These are phyloP conservation scores for Penicillium pulvis DNA, from an alignment of 495 filamentous ascomycete species.

Conservation along the genomic window DNA sequence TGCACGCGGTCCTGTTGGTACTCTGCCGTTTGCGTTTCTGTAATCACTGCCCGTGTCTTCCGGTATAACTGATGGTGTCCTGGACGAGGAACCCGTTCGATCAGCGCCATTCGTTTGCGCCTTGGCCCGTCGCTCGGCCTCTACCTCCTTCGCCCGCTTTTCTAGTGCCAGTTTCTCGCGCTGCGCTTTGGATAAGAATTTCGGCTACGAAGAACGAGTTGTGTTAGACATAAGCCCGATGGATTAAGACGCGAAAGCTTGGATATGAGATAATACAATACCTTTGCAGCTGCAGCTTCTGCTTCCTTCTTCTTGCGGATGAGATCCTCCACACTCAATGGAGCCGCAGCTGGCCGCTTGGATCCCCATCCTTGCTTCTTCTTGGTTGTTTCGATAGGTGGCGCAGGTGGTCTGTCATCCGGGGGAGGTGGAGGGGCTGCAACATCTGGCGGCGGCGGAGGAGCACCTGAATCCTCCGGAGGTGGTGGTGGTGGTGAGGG, in stretches of 20 bases:
- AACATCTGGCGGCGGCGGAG: conserved; percentile 48
- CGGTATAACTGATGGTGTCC: neutral
- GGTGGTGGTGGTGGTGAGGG: conserved; percentile 59
- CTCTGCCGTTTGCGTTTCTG: conserved; percentile 10
- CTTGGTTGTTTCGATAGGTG: conserved; percentile 42
- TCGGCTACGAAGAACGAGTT: conserved; percentile 58
- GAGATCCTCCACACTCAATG: conserved; percentile 76
- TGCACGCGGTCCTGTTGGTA: conserved; percentile 81
- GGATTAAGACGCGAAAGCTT: neutral
- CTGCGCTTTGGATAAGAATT: conserved; percentile 88
- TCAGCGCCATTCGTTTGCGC: conserved; percentile 34
- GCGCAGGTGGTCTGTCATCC: conserved; percentile 37
- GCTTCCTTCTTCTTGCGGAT: conserved; percentile 77
- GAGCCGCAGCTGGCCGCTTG: conserved; percentile 43
- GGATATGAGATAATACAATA: conserved; percentile 34
- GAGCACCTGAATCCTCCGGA: conserved; percentile 46
- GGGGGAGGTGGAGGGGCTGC: conserved; percentile 58
- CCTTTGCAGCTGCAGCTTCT: conserved; percentile 75
- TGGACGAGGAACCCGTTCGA: conserved; percentile 22
- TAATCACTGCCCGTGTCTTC: conserved; percentile 13
- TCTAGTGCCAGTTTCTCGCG: conserved; percentile 85
- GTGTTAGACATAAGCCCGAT: conserved; percentile 22
- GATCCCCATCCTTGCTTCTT: conserved; percentile 60
- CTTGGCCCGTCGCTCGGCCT: conserved; percentile 57
- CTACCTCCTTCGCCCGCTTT: conserved; percentile 81